These are phyloP conservation scores for Clathrus columnatus DNA, from an alignment of 768 basidiomycete species.

Conservation along the genomic window DNA sequence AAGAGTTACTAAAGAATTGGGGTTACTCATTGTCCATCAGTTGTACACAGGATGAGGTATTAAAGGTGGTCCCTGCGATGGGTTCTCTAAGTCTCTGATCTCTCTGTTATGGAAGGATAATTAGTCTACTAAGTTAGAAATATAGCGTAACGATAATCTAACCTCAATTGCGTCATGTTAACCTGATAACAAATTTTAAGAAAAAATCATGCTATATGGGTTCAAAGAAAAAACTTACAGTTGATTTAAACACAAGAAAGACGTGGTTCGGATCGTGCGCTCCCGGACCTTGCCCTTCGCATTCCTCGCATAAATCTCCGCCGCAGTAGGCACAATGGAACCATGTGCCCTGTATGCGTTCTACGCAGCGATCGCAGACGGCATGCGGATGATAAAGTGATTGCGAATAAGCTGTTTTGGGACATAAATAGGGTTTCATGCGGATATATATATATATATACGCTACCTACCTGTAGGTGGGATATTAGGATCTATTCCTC, in stretches of 20 bases:
- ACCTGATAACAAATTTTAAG: slow-evolving; percentile 32
- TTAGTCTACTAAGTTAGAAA: slow-evolving; percentile 4
- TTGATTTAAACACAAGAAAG: slow-evolving; percentile 83
- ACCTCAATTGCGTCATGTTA: slow-evolving; percentile 70
- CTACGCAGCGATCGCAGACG: slow-evolving; percentile 82
- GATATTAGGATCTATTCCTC: slow-evolving; percentile 27
- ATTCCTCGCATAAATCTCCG: slow-evolving; percentile 79
- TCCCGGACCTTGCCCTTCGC: slow-evolving; percentile 63
- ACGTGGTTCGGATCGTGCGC: slow-evolving; percentile 69
- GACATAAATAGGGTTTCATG: background rate
- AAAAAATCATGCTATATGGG: background rate
- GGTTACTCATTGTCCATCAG: background rate
- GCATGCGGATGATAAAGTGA: slow-evolving; percentile 55
- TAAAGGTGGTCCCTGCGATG: slow-evolving; percentile 44
- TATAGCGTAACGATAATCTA: slow-evolving; percentile 5
- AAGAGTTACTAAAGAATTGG: background rate
- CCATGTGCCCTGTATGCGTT: slow-evolving; percentile 79
- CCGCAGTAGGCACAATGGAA: slow-evolving; percentile 83
- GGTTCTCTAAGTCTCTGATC: slow-evolving; percentile 49
- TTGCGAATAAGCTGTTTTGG: slow-evolving; percentile 49
- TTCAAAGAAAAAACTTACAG: slow-evolving; percentile 34
- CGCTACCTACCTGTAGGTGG: slow-evolving; percentile 41
- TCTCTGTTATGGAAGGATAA: slow-evolving; percentile 25
- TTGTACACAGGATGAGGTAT: slow-evolving; percentile 54
- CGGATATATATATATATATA: too few relatives aligned